These are phyloP conservation scores for Falciphora oryzae DNA, from an alignment of 2,329 filamentous ascomycete genomes.

Conservation along the genomic window DNA sequence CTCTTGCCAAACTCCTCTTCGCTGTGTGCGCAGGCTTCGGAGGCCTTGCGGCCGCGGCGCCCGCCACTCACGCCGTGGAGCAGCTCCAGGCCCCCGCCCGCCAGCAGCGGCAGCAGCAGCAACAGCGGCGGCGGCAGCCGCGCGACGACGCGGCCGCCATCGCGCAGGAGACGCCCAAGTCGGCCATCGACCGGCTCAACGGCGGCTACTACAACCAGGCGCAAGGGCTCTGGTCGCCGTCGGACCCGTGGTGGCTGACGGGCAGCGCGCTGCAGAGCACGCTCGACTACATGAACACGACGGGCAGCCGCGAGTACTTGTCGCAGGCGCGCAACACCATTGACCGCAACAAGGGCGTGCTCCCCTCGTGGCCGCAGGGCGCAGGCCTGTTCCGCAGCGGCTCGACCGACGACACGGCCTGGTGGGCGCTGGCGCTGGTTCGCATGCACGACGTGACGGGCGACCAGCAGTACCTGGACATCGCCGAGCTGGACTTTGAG, in stretches of 20 bases:
- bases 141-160: not conserved
- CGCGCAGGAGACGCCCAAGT: slow-evolving; percentile 11
- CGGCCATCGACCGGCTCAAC: slow-evolving; percentile 30
- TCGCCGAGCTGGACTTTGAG: slow-evolving; percentile 47
- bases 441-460: slow-evolving; percentile 49
- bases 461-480: slow-evolving; percentile 45
- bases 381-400: slow-evolving; percentile 33
- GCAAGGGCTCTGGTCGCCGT: slow-evolving; percentile 28
- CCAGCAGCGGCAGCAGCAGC: no score
- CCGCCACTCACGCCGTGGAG: no score
- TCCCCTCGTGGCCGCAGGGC: slow-evolving; percentile 31
- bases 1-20: not conserved
- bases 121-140: not conserved
- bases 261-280: slow-evolving; percentile 30
- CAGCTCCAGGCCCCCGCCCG: no score
- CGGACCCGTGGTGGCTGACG: slow-evolving; percentile 32
- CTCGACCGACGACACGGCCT: slow-evolving; percentile 52
- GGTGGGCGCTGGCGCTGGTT: slow-evolving; percentile 58
- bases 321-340: slow-evolving; percentile 25
- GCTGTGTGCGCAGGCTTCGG: not conserved
- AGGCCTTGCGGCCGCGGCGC: no score
- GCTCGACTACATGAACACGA: slow-evolving; percentile 30
- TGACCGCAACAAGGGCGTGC: slow-evolving; percentile 25
- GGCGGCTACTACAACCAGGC: slow-evolving; percentile 26
- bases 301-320: slow-evolving; percentile 25